Percentiles rank a stretch among this genome's conserved stretches.
Evolutionary conservation across 2,329 filamentous ascomycete genomes (phyloP).

Genomic region (Didymella glomerata): DNA sequence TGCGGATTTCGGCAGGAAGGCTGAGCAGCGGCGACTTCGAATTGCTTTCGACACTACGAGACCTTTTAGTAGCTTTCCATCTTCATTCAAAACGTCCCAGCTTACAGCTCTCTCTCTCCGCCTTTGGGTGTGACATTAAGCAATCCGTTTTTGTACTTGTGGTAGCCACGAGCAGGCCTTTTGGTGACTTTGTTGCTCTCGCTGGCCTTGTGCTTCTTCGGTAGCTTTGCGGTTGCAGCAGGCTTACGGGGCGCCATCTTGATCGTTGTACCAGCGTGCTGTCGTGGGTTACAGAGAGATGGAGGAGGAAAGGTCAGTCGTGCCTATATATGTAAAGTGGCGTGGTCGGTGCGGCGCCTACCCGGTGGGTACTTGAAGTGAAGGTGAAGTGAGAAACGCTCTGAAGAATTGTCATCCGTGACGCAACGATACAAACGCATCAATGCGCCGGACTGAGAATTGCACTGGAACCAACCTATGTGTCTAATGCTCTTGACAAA

Average conservation of each 20-base stretch:
- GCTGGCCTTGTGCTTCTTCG: background rate
- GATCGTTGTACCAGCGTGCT: background rate
- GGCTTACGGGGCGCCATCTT: conserved; percentile 5
- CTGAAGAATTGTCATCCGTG: no score
- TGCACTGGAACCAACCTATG: no score
- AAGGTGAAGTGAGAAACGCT: background rate
- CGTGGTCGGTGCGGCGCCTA: no score
- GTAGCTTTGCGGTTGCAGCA: background rate
- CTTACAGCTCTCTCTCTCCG: background rate
- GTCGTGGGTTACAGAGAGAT: background rate
- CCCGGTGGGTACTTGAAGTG: background rate
- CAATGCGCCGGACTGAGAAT: no score
- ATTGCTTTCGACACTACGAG: conserved; percentile 20
- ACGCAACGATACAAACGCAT: no score
- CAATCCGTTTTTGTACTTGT: conserved; percentile 1
- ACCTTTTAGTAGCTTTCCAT: conserved; percentile 2
- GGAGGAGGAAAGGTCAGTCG: no score
- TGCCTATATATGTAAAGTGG: no score
- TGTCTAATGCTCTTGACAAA: background rate
- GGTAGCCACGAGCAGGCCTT: conserved; percentile 7
- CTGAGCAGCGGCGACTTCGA: conserved; percentile 23
- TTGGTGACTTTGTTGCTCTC: background rate
- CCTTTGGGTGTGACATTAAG: conserved; percentile 3
- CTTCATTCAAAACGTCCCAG: no score
- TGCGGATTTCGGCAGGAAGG: conserved; percentile 28